phyloP scores from a whole-genome alignment of 148 eudicot species.

The Heliamphora exappendiculata region DNA sequence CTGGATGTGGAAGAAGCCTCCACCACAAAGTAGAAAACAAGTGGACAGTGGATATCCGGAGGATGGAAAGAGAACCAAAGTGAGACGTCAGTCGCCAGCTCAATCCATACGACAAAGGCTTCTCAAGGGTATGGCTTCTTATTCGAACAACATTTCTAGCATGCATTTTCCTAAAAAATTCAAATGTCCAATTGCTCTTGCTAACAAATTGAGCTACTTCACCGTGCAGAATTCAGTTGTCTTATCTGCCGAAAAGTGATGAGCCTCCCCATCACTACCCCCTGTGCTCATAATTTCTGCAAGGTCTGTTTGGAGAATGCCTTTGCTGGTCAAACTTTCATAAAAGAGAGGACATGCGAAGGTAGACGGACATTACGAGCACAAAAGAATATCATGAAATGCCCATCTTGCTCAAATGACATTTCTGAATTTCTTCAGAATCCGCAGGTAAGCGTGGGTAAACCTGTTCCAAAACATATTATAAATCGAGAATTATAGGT shows the following conservation, averaged over 20 bases:
- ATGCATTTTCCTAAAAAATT: neutral
- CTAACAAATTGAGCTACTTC: neutral
- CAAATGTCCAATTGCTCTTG: neutral
- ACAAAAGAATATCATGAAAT: constrained; percentile 81
- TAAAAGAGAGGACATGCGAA: constrained; percentile 50
- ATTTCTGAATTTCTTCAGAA: constrained; percentile 73
- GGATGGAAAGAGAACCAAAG: constrained; percentile 22
- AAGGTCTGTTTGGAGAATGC: constrained; percentile 75
- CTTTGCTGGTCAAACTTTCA: constrained; percentile 66
- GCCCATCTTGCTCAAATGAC: constrained; percentile 74
- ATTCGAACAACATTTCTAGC: neutral
- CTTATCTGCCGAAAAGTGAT: constrained; percentile 69
- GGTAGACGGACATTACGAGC: constrained; percentile 66
- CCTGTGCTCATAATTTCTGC: constrained; percentile 98
- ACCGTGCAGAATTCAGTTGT: constrained; percentile 66
- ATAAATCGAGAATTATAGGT: neutral
- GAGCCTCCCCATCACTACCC: constrained; percentile 75
- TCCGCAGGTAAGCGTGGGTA: constrained; percentile 50
- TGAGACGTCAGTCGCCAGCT: constrained; percentile 18
- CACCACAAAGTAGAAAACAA: constrained; percentile 47
- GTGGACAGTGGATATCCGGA: constrained; percentile 10
- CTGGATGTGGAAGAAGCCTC: constrained; percentile 79
- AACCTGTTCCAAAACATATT: neutral
- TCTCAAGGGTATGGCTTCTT: constrained; percentile 48
- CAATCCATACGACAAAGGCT: constrained; percentile 39